A percentile compares a stretch with the other conserved stretches of the same genome.
Conservation (phyloP, 768 basidiomycete genomes). For the Hericium erinaceus region DNA sequence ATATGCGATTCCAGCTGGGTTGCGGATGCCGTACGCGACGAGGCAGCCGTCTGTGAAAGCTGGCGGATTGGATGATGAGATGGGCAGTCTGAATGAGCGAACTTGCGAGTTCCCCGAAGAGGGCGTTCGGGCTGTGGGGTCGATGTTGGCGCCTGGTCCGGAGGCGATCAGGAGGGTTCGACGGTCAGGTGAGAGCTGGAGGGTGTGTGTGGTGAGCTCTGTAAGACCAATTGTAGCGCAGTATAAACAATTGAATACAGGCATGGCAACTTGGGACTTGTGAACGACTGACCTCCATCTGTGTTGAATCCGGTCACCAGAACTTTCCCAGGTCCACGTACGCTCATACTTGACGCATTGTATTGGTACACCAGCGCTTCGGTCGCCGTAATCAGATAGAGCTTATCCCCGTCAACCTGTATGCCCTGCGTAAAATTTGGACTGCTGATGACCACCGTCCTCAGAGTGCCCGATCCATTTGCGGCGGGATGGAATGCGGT, state of each 20-base stretch:
- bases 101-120: constrained; percentile 35
- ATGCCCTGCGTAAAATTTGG: constrained; percentile 34
- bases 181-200: background rate
- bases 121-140: constrained; percentile 33
- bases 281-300: background rate
- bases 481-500: constrained; percentile 27
- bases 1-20: background rate
- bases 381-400: constrained; percentile 32
- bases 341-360: background rate
- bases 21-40: background rate
- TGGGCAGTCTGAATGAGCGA: constrained; percentile 16
- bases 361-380: constrained; percentile 6
- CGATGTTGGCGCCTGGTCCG: constrained; percentile 33
- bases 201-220: background rate
- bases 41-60: background rate
- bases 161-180: constrained; percentile 27
- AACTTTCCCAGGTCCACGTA: background rate
- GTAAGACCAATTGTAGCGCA: background rate
- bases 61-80: background rate
- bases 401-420: constrained; percentile 23
- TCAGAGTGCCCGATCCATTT: constrained; percentile 25
- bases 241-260: background rate
- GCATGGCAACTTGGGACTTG: background rate
- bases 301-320: background rate
- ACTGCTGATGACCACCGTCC: constrained; percentile 29